These are phyloP conservation scores for Boletus eberwhitei DNA, from an alignment of 768 basidiomycete genomes.

Conservation along the genomic window DNA sequence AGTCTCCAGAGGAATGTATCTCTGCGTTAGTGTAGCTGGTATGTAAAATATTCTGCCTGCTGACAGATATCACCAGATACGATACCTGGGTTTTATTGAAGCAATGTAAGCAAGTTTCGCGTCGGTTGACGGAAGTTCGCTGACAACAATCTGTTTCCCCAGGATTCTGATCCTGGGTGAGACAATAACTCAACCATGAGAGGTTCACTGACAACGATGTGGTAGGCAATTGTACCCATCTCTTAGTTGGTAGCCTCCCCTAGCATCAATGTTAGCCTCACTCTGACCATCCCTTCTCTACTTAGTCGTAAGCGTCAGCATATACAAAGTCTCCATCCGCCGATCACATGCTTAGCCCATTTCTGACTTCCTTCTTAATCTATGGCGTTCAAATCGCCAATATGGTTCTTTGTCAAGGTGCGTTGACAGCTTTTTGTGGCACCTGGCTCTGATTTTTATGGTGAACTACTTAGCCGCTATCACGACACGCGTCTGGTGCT, in stretches of 20 bases:
- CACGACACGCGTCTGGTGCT: conserved; percentile 19
- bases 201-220: not conserved
- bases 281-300: not conserved
- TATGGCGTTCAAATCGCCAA: not conserved
- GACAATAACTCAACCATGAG: not conserved
- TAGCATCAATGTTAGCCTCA: not conserved
- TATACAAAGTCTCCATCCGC: not conserved
- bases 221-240: not conserved
- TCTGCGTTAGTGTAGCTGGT: not conserved
- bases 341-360: not conserved
- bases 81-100: conserved; percentile 6
- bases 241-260: not conserved
- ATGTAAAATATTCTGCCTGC: not conserved
- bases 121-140: not conserved
- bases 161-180: conserved; percentile 9
- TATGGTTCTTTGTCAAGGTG: conserved; percentile 19
- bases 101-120: conserved; percentile 2
- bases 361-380: not conserved
- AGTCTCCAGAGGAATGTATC: conserved; percentile 7
- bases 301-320: conserved; percentile 5
- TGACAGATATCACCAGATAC: conserved; percentile 6
- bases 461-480: conserved; percentile 7
- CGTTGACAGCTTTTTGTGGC: not conserved
- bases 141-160: not conserved
- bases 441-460: not conserved